These are phyloP conservation scores for Coemansia asiatica DNA, from an alignment of 192 early-diverging fungal species.

Conservation along the genomic window DNA sequence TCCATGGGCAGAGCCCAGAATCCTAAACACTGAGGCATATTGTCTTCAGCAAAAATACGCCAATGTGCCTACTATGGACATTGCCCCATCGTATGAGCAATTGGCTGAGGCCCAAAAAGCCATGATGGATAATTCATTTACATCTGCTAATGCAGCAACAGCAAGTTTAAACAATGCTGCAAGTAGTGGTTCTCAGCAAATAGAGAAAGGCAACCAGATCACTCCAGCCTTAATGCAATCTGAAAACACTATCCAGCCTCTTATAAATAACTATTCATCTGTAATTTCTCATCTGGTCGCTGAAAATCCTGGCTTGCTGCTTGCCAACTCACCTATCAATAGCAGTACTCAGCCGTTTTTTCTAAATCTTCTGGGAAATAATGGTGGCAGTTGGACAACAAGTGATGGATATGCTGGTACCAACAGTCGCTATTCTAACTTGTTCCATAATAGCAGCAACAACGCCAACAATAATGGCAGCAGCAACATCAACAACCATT, in stretches of 20 bases:
- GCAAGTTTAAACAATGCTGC: too few species aligned
- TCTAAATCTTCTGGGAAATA: background rate
- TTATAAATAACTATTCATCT: background rate
- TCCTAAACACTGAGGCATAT: constrained; percentile 21
- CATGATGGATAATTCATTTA: background rate
- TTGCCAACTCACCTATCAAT: background rate
- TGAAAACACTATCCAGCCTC: background rate
- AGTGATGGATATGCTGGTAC: too few species aligned
- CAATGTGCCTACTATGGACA: background rate
- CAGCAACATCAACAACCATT: too few species aligned
- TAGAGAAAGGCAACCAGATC: background rate
- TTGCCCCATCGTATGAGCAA: constrained; percentile 16
- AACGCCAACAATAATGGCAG: too few species aligned
- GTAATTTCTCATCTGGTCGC: background rate
- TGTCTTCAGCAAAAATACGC: constrained; percentile 22
- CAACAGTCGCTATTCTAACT: too few species aligned
- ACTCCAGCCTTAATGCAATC: background rate
- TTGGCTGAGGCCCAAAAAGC: background rate
- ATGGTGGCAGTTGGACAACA: background rate
- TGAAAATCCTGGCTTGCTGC: constrained; percentile 1
- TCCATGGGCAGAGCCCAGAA: constrained; percentile 36
- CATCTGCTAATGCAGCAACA: background rate
- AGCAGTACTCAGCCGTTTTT: background rate
- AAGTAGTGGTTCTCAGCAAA: background rate
- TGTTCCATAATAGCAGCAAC: too few species aligned